Evolutionary conservation across 352 stramenopile species (phyloP).

Genomic region (Phytopythium mirpurense): DNA sequence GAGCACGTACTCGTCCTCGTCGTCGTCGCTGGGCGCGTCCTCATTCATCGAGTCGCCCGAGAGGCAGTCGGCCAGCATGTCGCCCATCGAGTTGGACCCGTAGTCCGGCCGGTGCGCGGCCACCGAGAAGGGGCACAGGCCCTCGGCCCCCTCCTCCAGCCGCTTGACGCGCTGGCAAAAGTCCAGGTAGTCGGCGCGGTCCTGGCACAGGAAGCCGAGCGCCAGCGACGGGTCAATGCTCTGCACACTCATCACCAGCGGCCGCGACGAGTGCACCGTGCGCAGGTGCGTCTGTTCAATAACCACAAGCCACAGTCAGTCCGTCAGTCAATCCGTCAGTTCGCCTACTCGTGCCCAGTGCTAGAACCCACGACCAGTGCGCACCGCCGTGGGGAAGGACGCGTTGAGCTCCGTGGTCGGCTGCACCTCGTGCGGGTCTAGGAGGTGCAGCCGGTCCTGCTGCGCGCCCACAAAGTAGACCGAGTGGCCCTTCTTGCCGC

Average conservation of each 20-base stretch:
- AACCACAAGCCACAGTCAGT: conserved; percentile 8
- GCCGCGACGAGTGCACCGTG: conserved; percentile 45
- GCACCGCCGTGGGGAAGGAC: conserved; percentile 67
- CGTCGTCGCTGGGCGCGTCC: conserved; percentile 31
- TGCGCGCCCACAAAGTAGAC: conserved; percentile 95
- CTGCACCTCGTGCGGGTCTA: conserved; percentile 85
- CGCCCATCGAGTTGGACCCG: conserved; percentile 23
- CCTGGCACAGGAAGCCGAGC: conserved; percentile 90
- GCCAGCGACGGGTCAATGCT: conserved; percentile 93
- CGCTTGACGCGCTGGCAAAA: conserved; percentile 45
- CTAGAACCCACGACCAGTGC: too few species aligned
- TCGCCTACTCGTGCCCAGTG: too few species aligned
- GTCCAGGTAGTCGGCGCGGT: conserved; percentile 63
- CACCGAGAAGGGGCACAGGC: conserved; percentile 63
- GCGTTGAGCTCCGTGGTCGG: conserved; percentile 57
- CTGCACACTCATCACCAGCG: conserved; percentile 77
- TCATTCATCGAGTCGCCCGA: conserved; percentile 62
- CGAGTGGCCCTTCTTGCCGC: conserved; percentile 91
- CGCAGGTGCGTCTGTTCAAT: conserved; percentile 57
- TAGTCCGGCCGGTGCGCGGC: conserved; percentile 58
- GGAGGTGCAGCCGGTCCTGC: conserved; percentile 68
- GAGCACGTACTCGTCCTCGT: conserved; percentile 75
- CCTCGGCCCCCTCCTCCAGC: conserved; percentile 37
- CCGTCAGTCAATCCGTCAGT: neutral
- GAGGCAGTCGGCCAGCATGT: conserved; percentile 51